Base-by-base conservation (phyloP, 2,329 filamentous ascomycete species). In the Phialophora expanda region DNA sequence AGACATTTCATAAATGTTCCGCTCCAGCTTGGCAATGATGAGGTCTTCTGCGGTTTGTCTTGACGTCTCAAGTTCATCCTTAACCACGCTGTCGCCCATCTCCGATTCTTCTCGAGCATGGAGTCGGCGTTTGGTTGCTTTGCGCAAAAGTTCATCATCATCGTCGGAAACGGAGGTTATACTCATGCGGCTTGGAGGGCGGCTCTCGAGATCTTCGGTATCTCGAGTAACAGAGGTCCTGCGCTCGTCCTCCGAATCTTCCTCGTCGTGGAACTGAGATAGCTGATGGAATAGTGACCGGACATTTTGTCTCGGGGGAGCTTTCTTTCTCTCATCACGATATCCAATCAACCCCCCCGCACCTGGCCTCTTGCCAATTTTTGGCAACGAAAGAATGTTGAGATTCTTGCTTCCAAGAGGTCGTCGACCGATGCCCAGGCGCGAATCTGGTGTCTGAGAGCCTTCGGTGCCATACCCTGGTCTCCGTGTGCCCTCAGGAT, bases 241-340 rank as follows among this genome's bases (percentile, higher is more conserved):
- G 55, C 86, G 86, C 69, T 97, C 93, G 71, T 96, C 93, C 70
- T 97, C 93, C 0, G 92, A 96, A 76, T 97, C 92, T 76, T 97
- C 92, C 44, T 90, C 90, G 69, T 90, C 90, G 68, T 90, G 87
- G 74, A 90, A 86, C 70, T 89, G 86, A 70, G 90, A 86, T 68
- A 95, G 83, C 38, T 89, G 87, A 78, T 96, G 90, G 75, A 97
- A 92, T 20, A 98, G 84, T 6, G 92, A 91, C 61, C 93, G 87
- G 17, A 84, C 82, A 76, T 93, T 88, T 26, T 88, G 85, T 67
- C 87, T 88, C 75, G 78, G 85, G 46, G 83, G 78, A 51, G 82
- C 81, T 70, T 84, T 86, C 62, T 85, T 83, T 64, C 87, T 76
- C 85, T 91, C 91, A 73, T 92, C 89, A 61, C 88, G 82, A 75